A percentile compares a stretch with the other conserved stretches of the same genome.
Conservation (phyloP, 495 filamentous ascomycete species). For the Sporormia fimetaria region DNA sequence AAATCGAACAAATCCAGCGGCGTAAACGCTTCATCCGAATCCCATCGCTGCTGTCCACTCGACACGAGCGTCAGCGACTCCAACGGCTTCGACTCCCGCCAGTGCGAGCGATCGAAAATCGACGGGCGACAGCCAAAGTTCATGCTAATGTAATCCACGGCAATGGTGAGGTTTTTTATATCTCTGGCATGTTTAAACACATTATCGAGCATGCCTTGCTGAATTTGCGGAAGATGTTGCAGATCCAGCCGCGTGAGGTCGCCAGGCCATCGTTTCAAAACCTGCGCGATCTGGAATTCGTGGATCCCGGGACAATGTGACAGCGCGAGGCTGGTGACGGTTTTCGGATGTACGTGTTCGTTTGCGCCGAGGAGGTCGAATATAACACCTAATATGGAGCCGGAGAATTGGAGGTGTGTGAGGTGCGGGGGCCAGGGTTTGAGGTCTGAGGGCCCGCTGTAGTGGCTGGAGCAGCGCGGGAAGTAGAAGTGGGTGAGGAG, state of each 20-base stretch:
- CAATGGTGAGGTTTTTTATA: conserved; percentile 23
- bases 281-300: background rate
- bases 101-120: background rate
- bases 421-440: conserved; percentile 38
- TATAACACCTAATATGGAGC: conserved; percentile 30
- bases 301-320: conserved; percentile 7
- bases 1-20: conserved; percentile 13
- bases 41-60: conserved; percentile 1
- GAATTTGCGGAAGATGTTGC: conserved; percentile 21
- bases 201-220: conserved; percentile 19
- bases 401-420: conserved; percentile 35
- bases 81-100: conserved; percentile 13
- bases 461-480: conserved; percentile 41
- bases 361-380: background rate
- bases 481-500: conserved; percentile 43
- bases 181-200: conserved; percentile 23
- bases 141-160: conserved; percentile 28
- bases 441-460: conserved; percentile 16
- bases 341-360: too few species aligned
- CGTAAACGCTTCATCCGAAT: conserved; percentile 4
- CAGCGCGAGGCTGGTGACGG: conserved; percentile 2
- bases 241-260: conserved; percentile 16
- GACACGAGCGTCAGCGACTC: conserved; percentile 11
- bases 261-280: conserved; percentile 6
- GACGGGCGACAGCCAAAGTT: conserved; percentile 6